These are phyloP conservation scores for Phaeolepiota aurea DNA, from an alignment of 768 basidiomycete species.

Conservation along the genomic window DNA sequence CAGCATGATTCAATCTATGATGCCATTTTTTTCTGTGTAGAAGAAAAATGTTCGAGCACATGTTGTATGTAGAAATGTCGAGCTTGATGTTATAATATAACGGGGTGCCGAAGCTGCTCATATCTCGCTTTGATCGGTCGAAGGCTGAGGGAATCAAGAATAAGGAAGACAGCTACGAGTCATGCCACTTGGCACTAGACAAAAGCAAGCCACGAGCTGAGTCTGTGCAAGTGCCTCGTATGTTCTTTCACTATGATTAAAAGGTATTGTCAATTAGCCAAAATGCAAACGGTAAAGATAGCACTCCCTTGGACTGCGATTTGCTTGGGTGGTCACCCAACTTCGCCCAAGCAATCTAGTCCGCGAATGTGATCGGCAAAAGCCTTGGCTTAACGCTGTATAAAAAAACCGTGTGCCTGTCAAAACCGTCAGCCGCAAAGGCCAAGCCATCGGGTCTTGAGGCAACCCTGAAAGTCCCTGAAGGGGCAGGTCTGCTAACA, in stretches of 20 bases:
- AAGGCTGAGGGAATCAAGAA: neutral
- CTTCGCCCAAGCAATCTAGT: neutral
- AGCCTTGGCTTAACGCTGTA: too few relatives aligned
- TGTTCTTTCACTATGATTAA: neutral
- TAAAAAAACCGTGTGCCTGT: neutral
- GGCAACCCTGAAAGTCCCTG: neutral
- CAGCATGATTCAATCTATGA: neutral
- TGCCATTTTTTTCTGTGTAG: constrained; percentile 1
- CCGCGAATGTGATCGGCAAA: neutral
- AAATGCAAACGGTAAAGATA: neutral
- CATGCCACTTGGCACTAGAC: too few relatives aligned
- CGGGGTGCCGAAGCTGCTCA: neutral
- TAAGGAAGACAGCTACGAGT: too few relatives aligned
- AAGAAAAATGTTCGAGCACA: too few relatives aligned
- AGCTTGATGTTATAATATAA: constrained; percentile 2
- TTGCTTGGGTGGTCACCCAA: neutral
- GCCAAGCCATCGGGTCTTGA: neutral
- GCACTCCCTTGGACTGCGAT: neutral
- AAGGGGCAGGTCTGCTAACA: neutral
- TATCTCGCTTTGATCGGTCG: neutral
- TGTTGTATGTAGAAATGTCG: too few relatives aligned
- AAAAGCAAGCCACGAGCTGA: too few relatives aligned
- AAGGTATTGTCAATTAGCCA: neutral
- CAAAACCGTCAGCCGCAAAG: neutral
- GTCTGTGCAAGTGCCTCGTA: neutral